Evolutionary conservation across 2,329 filamentous ascomycete genomes (phyloP), one percentile per base, ranked within the genome.

Genomic region (Verticillium tricorpus): DNA sequence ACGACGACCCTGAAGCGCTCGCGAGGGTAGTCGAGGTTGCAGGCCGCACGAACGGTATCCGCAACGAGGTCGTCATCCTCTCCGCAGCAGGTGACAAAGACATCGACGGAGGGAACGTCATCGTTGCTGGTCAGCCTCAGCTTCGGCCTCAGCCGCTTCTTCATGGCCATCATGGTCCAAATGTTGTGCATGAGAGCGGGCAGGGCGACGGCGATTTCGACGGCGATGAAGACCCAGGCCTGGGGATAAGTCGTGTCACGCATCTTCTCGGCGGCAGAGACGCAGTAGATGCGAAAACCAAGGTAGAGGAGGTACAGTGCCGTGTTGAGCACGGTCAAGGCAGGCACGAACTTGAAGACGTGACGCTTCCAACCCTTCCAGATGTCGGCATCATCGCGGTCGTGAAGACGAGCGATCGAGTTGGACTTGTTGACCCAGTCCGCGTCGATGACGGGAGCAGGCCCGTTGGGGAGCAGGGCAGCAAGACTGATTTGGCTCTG

Each of bases 151-250:
- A 76, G 74, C 28, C 84, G 76, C 72, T 80, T 80, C 73, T 85
- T 85, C 65, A 85, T 71, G 0, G 82, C 80, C 73, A 80, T 78
- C 77, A 86, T 80, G 1, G 82, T 84, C 82, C 82, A 86, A 40
- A 79, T 73, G 66, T 84, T 84, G 73, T 86, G 83, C 75, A 85
- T 78, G 39, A 85, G 71, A 3, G 81, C 78, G 6, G 84, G 84
- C 59, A 85, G 76, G 5, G 82, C 80, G 8, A 81, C 77, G n/a
- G 76, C 73, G 45, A 84, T 70, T 67, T 86, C 84, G 61, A 85
- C 77, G 28, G 74, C 80, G 60, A 86, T 82, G 65, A 86, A 86
- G 7, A 85, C 68, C 84, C 84, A 86, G 2, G 84, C 84, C 55
- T 80, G 78, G 5, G 76, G 73, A 63, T 80, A 86, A 2, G 73